Percentiles rank a stretch among this genome's conserved stretches.
These are phyloP conservation scores for Hypoxylon sp. DNA, from an alignment of 2,329 filamentous ascomycete species.

Conservation along the genomic window DNA sequence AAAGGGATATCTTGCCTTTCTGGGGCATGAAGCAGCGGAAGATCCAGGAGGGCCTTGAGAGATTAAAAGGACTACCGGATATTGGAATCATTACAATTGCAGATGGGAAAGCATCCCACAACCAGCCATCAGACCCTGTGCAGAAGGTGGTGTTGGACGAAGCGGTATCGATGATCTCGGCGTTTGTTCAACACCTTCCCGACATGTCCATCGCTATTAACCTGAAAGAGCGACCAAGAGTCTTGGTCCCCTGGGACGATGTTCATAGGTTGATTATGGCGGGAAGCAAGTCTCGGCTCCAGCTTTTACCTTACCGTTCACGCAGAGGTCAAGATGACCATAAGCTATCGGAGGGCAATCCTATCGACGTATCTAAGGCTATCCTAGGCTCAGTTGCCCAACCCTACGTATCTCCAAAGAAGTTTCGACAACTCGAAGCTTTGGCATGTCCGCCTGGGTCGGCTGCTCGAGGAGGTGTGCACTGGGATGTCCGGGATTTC, in stretches of 20 bases:
- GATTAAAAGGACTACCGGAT: slow-evolving; percentile 59
- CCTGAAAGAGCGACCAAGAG: slow-evolving; percentile 79
- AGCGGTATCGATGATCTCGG: slow-evolving; percentile 76
- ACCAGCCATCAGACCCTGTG: slow-evolving; percentile 53
- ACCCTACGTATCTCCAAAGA: slow-evolving; percentile 47
- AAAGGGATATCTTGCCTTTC: slow-evolving; percentile 81
- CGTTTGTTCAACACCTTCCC: slow-evolving; percentile 80
- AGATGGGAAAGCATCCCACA: slow-evolving; percentile 70
- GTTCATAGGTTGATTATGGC: slow-evolving; percentile 53
- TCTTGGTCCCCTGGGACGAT: slow-evolving; percentile 79
- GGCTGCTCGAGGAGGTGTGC: slow-evolving; percentile 68
- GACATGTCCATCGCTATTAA: slow-evolving; percentile 91
- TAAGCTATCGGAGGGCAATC: slow-evolving; percentile 12
- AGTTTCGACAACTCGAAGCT: slow-evolving; percentile 55
- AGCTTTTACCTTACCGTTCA: slow-evolving; percentile 67
- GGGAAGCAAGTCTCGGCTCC: slow-evolving; percentile 56
- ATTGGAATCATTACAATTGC: slow-evolving; percentile 71
- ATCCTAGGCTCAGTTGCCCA: slow-evolving; percentile 18
- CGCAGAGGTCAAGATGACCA: slow-evolving; percentile 39
- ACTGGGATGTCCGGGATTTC: slow-evolving; percentile 75
- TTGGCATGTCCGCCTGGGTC: slow-evolving; percentile 75
- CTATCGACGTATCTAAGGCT: slow-evolving; percentile 10
- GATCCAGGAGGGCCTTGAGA: slow-evolving; percentile 72
- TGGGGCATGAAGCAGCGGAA: slow-evolving; percentile 79
- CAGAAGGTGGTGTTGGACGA: slow-evolving; percentile 59